These are phyloP conservation scores for Lyophyllum semitale DNA, from an alignment of 768 basidiomycete genomes.

Conservation along the genomic window DNA sequence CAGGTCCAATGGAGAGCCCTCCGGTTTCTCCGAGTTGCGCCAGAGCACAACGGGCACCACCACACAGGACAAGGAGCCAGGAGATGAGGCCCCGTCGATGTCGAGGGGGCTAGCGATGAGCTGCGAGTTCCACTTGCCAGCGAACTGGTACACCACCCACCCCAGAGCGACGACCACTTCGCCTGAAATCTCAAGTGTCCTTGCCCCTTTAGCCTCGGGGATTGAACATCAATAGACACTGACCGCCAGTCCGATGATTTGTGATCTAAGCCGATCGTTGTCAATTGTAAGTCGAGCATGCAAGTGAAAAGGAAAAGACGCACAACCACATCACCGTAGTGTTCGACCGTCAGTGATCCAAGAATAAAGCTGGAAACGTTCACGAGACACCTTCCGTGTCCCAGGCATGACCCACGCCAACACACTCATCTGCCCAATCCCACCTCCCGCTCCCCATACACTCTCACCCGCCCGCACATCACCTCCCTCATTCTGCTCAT, in stretches of 20 bases:
- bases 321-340: constrained; percentile 94
- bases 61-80: constrained; percentile 50
- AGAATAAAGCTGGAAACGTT: constrained; percentile 92
- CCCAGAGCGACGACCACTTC: constrained; percentile 70
- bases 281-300: not conserved
- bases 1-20: constrained; percentile 86
- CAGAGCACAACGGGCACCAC: constrained; percentile 73
- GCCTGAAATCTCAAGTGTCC: constrained; percentile 92
- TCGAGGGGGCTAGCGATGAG: constrained; percentile 78
- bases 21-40: constrained; percentile 85
- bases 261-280: constrained; percentile 48
- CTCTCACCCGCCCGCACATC: constrained; percentile 29
- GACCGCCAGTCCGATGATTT: constrained; percentile 90
- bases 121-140: constrained; percentile 94
- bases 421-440: constrained; percentile 34
- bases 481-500: constrained; percentile 27
- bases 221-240: constrained; percentile 90
- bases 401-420: constrained; percentile 41
- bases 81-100: constrained; percentile 46
- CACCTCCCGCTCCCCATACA: constrained; percentile 36
- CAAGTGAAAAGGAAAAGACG: constrained; percentile 28
- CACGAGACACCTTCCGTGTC: constrained; percentile 16
- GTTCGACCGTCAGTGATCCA: constrained; percentile 85
- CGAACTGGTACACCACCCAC: constrained; percentile 79
- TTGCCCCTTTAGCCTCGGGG: constrained; percentile 93